Evolutionary conservation across 495 filamentous ascomycete genomes (phyloP), one percentile per base, ranked within the genome.

Genomic region (Penicillium nucicola): DNA sequence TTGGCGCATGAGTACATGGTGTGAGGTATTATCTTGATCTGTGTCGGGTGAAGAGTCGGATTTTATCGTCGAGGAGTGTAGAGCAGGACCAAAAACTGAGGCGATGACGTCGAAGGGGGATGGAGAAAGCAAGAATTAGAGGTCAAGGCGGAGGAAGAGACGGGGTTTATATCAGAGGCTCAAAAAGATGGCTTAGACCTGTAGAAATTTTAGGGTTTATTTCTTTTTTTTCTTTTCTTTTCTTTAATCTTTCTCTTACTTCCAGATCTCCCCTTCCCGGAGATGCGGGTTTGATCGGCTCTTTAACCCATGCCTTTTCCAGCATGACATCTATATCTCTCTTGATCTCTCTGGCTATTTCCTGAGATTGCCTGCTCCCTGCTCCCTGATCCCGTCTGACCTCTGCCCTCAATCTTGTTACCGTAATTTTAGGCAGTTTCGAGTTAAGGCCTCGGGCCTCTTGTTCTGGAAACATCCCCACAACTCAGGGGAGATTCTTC

Each of bases 1-100:
- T 77, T 77, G 45, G 71, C 68, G 66, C 75, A 77, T 11, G 75
- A 77, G 62, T 68, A 77, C 75, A 77, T 77, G 58, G 22, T 65
- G 58, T 34, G 30, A 25, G 25, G 30, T 45, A 39, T n/a, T n/a
- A n/a, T n/a, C n/a, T n/a, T n/a, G n/a, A n/a, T n/a, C n/a, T 22
- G 31, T 15, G 41, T 42, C 38, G 46, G 25, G 5, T 28, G 25
- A 7, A 5, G 25, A 8, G 25, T 28, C 2, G 25, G 7, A 28
- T 5, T 28, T 1, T 28, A 9, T 5, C 5, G 20, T 22, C 3
- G 5, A 5, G 5, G 7, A 28, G 25, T 28, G 25, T 28, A 45
- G 4, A n/a, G 20, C 5, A 5, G 20, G 2, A 22, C 20, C 1
- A 31, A 15, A 35, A 23, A 18, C 15, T 31, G 32, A 30, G 41